A percentile compares a stretch with the other conserved stretches of the same genome.
Conservation (phyloP, 2,329 filamentous ascomycete species). For the Penicillium sp. region DNA sequence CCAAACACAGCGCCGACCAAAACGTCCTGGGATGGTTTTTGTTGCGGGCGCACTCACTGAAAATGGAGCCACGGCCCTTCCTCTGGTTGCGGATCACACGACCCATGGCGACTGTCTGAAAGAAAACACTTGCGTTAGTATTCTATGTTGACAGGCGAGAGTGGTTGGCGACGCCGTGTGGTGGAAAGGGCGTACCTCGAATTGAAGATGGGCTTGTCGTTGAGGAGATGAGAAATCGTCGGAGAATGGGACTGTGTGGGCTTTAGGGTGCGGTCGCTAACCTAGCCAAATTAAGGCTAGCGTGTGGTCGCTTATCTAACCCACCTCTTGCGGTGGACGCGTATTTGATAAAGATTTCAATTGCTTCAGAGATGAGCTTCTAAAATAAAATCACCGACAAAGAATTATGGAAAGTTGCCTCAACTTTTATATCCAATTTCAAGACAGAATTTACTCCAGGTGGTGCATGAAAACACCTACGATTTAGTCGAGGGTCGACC, state of each 20-base stretch:
- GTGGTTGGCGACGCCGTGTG: slow-evolving; percentile 25
- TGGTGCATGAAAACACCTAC: no score
- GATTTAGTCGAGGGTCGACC: no score
- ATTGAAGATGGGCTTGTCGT: slow-evolving; percentile 45
- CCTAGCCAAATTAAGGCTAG: slow-evolving; percentile 42
- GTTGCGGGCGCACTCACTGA: slow-evolving; percentile 58
- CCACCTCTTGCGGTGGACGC: no score
- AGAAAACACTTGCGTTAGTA: slow-evolving; percentile 37
- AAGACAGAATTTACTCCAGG: no score
- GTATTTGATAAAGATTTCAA: no score
- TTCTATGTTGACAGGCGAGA: slow-evolving; percentile 28
- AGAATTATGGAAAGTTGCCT: no score
- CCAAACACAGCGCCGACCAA: slow-evolving; percentile 12
- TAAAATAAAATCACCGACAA: no score
- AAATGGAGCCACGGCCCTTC: slow-evolving; percentile 74
- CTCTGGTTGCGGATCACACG: slow-evolving; percentile 75
- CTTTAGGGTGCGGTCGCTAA: slow-evolving; percentile 48
- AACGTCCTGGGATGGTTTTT: slow-evolving; percentile 20
- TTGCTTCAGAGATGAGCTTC: no score
- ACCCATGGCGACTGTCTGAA: slow-evolving; percentile 55
- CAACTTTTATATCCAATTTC: no score
- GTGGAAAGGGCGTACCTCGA: slow-evolving; percentile 43
- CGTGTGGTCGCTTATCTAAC: slow-evolving; percentile 19
- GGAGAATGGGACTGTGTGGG: slow-evolving; percentile 43
- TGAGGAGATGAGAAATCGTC: slow-evolving; percentile 43